Evolutionary conservation across 345 rosid species (phyloP).

Genomic region (Camelina laxa): DNA sequence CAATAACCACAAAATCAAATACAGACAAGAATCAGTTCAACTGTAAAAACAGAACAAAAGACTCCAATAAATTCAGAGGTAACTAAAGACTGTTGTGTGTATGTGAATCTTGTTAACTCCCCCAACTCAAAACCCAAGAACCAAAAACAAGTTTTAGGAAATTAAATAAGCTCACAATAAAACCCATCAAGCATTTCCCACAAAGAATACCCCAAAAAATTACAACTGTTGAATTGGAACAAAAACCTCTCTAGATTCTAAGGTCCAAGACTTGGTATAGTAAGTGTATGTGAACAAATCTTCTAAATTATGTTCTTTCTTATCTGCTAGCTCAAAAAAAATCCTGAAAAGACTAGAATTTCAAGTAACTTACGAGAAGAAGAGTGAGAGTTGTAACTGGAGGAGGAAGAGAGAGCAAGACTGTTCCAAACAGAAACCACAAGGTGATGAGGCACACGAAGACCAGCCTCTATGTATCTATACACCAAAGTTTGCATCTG

Average conservation of each 20-base stretch:
- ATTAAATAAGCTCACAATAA: background rate
- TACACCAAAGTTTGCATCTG: conserved; percentile 54
- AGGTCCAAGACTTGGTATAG: background rate
- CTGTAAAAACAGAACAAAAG: conserved; percentile 3
- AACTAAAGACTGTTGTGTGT: background rate
- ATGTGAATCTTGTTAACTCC: background rate
- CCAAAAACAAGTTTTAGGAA: conserved; percentile 2
- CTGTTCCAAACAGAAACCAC: conserved; percentile 54
- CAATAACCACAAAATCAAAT: conserved; percentile 30
- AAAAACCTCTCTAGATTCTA: background rate
- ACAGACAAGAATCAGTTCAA: conserved; percentile 22
- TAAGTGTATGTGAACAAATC: background rate
- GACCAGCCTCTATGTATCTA: conserved; percentile 55
- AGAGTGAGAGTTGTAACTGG: conserved; percentile 18
- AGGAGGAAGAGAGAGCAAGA: conserved; percentile 45
- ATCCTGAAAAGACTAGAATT: background rate
- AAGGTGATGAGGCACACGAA: conserved; percentile 58
- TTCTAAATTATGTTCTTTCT: background rate
- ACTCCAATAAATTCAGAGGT: conserved; percentile 7
- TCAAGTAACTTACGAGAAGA: conserved; percentile 36
- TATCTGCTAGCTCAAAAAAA: background rate
- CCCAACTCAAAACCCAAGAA: conserved; percentile 8
- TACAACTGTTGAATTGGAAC: conserved; percentile 5
- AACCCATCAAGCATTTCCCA: conserved; percentile 2
- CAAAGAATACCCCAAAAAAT: background rate